Evolutionary conservation across 495 filamentous ascomycete genomes (phyloP).

Genomic region (Letharia lupina): DNA sequence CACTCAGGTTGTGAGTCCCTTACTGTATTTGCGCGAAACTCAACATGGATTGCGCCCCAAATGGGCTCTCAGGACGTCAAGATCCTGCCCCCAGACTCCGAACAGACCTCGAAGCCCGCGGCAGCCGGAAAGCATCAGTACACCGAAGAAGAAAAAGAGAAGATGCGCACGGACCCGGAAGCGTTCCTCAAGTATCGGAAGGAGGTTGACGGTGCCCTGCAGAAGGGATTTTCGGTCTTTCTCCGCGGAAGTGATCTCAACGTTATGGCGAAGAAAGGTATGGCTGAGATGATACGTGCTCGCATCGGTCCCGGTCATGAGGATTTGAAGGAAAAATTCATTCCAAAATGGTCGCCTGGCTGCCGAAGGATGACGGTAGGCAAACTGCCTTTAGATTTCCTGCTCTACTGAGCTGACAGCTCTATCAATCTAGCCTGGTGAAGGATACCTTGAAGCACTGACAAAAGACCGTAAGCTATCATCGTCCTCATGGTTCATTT

Average conservation of each 20-base stretch:
- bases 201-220: background rate
- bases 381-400: background rate
- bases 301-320: background rate
- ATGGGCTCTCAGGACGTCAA: background rate
- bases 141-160: background rate
- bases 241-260: background rate
- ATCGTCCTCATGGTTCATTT: too few relatives aligned
- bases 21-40: background rate
- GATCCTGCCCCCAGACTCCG: background rate
- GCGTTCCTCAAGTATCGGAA: slow-evolving; percentile 1
- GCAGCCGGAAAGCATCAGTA: slow-evolving; percentile 3
- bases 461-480: background rate
- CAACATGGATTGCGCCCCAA: background rate
- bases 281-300: background rate
- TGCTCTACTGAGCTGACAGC: background rate
- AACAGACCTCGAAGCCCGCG: background rate
- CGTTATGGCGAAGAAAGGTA: background rate
- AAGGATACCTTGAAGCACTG: background rate
- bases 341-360: background rate
- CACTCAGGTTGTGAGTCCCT: background rate
- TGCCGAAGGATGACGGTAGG: background rate
- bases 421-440: background rate
- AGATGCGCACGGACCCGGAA: background rate
- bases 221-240: background rate
- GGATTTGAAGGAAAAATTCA: background rate